These are phyloP conservation scores for Prillingera fragicola DNA, from an alignment of 1,284 basidiomycete species.

Conservation along the genomic window DNA sequence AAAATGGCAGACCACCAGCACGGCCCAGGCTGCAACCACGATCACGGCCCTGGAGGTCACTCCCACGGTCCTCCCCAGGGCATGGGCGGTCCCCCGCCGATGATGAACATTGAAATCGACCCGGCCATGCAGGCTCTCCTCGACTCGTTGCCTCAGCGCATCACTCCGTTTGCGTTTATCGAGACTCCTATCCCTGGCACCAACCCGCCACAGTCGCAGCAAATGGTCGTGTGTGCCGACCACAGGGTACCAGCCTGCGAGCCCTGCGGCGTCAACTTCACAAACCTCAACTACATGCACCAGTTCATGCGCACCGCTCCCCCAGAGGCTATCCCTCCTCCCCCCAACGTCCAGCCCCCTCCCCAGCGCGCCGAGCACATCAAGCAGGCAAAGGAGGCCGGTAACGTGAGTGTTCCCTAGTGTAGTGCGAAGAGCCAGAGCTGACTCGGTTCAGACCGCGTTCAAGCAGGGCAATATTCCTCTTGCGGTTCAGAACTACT, in stretches of 20 bases:
- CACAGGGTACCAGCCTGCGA: slow-evolving; percentile 67
- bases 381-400: slow-evolving; percentile 76
- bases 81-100: slow-evolving; percentile 11
- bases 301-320: slow-evolving; percentile 65
- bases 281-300: slow-evolving; percentile 62
- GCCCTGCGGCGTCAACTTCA: slow-evolving; percentile 65
- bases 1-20: slow-evolving; percentile 9
- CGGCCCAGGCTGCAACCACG: too few relatives aligned
- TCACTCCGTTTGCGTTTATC: slow-evolving; percentile 30
- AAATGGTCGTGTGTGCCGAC: slow-evolving; percentile 53
- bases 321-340: slow-evolving; percentile 65
- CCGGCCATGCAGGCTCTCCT: slow-evolving; percentile 38
- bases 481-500: slow-evolving; percentile 78
- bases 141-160: slow-evolving; percentile 36
- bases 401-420: slow-evolving; percentile 59
- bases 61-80: slow-evolving; percentile 10
- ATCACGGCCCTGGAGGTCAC: slow-evolving; percentile 10
- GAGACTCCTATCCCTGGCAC: slow-evolving; percentile 25
- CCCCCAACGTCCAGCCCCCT: slow-evolving; percentile 59
- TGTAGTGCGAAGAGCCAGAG: neutral
- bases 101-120: slow-evolving; percentile 28
- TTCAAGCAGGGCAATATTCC: slow-evolving; percentile 70
- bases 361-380: slow-evolving; percentile 69
- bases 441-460: slow-evolving; percentile 53
- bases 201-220: slow-evolving; percentile 27